Conservation (phyloP, 768 basidiomycete genomes). For the Lentinula lateritia region DNA sequence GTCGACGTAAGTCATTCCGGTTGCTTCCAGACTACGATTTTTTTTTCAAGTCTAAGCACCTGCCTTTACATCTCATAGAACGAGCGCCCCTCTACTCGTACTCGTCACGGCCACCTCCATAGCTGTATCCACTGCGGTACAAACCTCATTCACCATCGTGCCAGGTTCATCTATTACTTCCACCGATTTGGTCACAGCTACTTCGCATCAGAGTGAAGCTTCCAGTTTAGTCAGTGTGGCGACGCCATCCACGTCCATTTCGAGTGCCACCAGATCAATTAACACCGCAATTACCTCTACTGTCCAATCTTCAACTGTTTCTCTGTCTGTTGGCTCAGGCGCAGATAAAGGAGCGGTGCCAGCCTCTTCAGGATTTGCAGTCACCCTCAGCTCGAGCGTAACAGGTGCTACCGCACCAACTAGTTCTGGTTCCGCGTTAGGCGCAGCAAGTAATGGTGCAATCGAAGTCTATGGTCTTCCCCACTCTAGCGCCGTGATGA, state of each 20-base stretch:
- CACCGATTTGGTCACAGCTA: not conserved
- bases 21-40: not conserved
- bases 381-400: not conserved
- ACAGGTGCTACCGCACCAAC: not conserved
- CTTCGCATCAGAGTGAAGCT: not conserved
- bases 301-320: not conserved
- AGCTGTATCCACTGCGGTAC: not conserved
- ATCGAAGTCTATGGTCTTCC: not conserved
- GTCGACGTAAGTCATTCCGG: not conserved
- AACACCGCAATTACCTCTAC: not conserved
- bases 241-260: not conserved
- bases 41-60: not conserved
- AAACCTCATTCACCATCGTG: not conserved
- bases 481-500: not conserved
- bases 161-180: constrained; percentile 1
- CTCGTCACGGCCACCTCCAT: constrained; percentile 1
- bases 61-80: not conserved
- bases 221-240: not conserved
- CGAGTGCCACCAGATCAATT: not conserved
- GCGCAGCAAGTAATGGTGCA: not conserved
- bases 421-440: not conserved
- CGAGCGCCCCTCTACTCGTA: not conserved
- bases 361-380: not conserved
- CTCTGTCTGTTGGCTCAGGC: not conserved
- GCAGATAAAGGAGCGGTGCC: not conserved